A percentile compares a stretch with the other conserved stretches of the same genome.
phyloP scores from a whole-genome alignment of 179 eudicot species.

The Spinacia oleracea region DNA sequence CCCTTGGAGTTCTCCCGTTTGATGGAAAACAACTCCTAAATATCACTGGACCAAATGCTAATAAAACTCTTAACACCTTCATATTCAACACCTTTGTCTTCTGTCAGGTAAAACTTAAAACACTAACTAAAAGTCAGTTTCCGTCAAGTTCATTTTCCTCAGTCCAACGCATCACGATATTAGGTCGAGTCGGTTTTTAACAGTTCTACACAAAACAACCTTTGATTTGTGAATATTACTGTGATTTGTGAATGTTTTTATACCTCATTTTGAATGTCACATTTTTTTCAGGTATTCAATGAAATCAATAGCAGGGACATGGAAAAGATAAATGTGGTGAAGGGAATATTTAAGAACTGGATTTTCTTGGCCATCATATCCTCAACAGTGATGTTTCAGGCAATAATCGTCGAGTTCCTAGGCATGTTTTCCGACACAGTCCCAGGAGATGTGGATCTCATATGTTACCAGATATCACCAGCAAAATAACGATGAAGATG shows the following conservation, averaged over 20 bases:
- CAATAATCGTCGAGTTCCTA: slow-evolving; percentile 64
- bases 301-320: slow-evolving; percentile 90
- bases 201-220: too few relatives aligned
- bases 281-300: slow-evolving; percentile 61
- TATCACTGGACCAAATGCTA: slow-evolving; percentile 51
- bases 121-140: too few relatives aligned
- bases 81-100: slow-evolving; percentile 89
- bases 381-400: slow-evolving; percentile 60
- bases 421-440: slow-evolving; percentile 67
- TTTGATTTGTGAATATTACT: too few relatives aligned
- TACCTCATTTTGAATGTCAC: not conserved
- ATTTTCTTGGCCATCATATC: slow-evolving; percentile 54
- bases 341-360: slow-evolving; percentile 69
- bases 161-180: too few relatives aligned
- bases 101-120: slow-evolving; percentile 95
- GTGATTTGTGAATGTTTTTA: not conserved
- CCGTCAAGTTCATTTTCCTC: too few relatives aligned
- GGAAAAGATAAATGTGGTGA: slow-evolving; percentile 71
- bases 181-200: too few relatives aligned
- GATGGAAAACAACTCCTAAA: slow-evolving; percentile 52
- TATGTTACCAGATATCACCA: too few relatives aligned
- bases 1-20: slow-evolving; percentile 53
- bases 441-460: too few relatives aligned
- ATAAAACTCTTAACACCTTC: slow-evolving; percentile 59
- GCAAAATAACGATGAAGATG: too few relatives aligned